Evolutionary conservation across 106 monocot genomes (phyloP), one percentile per base, ranked within the genome.

Genomic region (Dendrobium huoshanense): DNA sequence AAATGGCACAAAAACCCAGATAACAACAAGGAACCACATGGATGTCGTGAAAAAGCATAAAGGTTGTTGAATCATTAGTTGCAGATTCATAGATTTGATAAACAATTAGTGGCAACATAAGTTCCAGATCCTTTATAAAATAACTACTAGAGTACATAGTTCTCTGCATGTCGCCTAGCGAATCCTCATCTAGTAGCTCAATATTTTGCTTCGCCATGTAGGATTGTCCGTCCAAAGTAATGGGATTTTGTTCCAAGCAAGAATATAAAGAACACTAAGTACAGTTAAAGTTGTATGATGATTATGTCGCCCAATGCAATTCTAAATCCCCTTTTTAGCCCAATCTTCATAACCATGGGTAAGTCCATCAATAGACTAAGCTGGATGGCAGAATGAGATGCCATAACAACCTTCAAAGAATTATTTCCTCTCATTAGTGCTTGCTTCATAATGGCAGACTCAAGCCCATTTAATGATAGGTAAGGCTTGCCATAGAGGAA

Each of bases 281-380:
- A 95, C 20, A 99, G 91, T 81, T 99, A 95, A 73, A 99, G 92
- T 80, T 99, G 95, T 95, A 99, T 99, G 55, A 95, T 99, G 25
- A 99, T 85, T 48, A 99, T 91, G 79, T 99, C 98, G 37, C 91
- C 88, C 64, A 99, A 76, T 44, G 98, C 98, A 45, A 88, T 87
- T 80, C 95, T 83, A 83, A 99, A 99, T 2, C 98, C 98, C 85
- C 95, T 86, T 78, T 99, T 95, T 0, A 95, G 83, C 33, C 98
- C 95, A 67, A 99, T 37, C 2, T 37, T 3, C 37, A 37, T 37
- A 37, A 37, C 37, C 37, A 37, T 37, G 37, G 37, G 3, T 18
- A 99, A 83, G 58, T 92, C 89, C 95, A 99, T 92, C 17, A 99
- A 72, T 41, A 95, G 64, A 81, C 98, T 95, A 31, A 99, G 73